phyloP scores from a whole-genome alignment of 2,329 filamentous ascomycete species.

The Fusarium anguioides region DNA sequence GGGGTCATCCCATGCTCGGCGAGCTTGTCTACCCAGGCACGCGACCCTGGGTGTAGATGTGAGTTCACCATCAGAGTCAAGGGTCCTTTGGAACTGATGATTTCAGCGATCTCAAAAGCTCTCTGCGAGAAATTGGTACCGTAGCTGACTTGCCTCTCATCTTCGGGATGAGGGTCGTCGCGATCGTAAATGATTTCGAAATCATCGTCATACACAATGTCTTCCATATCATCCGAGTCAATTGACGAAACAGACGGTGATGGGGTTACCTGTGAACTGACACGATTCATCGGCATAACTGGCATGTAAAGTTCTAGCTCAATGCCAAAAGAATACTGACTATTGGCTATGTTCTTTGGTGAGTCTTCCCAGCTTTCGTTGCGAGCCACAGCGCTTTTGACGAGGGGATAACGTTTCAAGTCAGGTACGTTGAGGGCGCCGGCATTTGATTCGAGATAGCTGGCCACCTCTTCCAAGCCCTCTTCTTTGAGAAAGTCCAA shows the following conservation, averaged over 20 bases:
- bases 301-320: conserved; percentile 35
- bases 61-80: background rate
- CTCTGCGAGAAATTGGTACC: background rate
- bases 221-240: background rate
- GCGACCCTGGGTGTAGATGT: background rate
- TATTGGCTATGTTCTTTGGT: background rate
- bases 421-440: conserved; percentile 1
- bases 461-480: background rate
- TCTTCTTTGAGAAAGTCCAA: background rate
- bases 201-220: too few species aligned
- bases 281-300: background rate
- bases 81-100: background rate
- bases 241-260: background rate
- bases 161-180: conserved; percentile 9
- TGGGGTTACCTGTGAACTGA: background rate
- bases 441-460: background rate
- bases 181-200: background rate
- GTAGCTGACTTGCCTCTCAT: conserved; percentile 8
- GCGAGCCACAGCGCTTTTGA: background rate
- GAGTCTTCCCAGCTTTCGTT: background rate
- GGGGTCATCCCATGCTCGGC: background rate
- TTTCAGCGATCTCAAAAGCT: background rate
- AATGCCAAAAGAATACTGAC: conserved; percentile 34
- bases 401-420: conserved; percentile 8
- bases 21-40: conserved; percentile 7